phyloP scores from a whole-genome alignment of 257 asterid genomes.

The Solanum chmielewskii region DNA sequence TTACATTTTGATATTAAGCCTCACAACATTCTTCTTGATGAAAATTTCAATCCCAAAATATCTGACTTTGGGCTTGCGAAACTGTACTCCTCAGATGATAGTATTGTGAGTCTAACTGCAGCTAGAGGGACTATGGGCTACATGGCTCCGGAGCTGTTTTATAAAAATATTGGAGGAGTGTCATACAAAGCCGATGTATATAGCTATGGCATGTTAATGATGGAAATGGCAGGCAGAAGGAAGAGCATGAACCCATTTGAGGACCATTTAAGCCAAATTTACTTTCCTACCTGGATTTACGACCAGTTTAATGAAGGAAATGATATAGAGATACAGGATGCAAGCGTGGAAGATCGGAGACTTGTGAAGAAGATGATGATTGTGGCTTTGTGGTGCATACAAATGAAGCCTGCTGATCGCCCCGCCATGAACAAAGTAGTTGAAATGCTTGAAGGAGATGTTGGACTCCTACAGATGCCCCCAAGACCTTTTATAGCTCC shows the following conservation, averaged over 20 bases:
- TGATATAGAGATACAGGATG: slow-evolving; percentile 16
- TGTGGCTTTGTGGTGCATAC: slow-evolving; percentile 52
- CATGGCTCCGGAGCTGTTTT: slow-evolving; percentile 31
- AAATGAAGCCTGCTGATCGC: slow-evolving; percentile 26
- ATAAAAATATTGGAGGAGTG: slow-evolving; percentile 27
- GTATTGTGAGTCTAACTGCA: slow-evolving; percentile 9
- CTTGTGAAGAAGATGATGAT: slow-evolving; percentile 40
- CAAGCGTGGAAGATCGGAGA: slow-evolving; percentile 19
- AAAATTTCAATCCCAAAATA: slow-evolving; percentile 29
- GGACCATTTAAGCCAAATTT: slow-evolving; percentile 10
- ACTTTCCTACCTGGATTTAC: slow-evolving; percentile 45
- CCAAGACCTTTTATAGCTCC: slow-evolving; percentile 25
- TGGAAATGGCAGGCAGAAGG: slow-evolving; percentile 38
- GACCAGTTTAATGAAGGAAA: slow-evolving; percentile 22
- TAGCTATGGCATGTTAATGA: slow-evolving; percentile 46
- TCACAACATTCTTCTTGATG: slow-evolving; percentile 34
- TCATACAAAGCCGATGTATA: slow-evolving; percentile 43
- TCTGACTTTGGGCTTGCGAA: slow-evolving; percentile 29
- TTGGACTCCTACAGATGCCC: slow-evolving; percentile 21
- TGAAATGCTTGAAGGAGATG: slow-evolving; percentile 40
- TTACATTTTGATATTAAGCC: slow-evolving; percentile 38
- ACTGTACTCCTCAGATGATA: slow-evolving; percentile 16
- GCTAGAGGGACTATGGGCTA: slow-evolving; percentile 29
- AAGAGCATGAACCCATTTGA: slow-evolving; percentile 12
- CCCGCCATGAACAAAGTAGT: slow-evolving; percentile 36